Evolutionary conservation across 805 yeast species (phyloP).

Genomic region (Wickerhamiella musiphila): DNA sequence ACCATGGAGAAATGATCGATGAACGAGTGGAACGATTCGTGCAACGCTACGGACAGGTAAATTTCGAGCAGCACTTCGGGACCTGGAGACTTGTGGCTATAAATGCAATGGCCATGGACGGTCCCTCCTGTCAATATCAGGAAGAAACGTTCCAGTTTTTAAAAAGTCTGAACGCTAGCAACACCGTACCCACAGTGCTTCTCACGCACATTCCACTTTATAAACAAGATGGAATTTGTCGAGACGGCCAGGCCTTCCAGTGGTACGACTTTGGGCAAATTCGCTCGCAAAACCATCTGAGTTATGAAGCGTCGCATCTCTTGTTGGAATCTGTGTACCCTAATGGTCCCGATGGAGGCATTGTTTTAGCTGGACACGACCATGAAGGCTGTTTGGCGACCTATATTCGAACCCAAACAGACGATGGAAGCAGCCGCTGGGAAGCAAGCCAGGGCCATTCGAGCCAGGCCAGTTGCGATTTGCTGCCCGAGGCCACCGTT

Average conservation of each 20-base stretch:
- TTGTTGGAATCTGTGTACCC: slow-evolving; percentile 60
- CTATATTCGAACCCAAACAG: slow-evolving; percentile 25
- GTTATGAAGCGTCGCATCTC: slow-evolving; percentile 44
- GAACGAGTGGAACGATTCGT: slow-evolving; percentile 75
- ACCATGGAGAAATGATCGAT: slow-evolving; percentile 83
- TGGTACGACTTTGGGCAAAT: slow-evolving; percentile 29
- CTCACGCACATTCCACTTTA: slow-evolving; percentile 82
- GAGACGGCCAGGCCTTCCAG: slow-evolving; percentile 64
- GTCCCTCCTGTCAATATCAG: slow-evolving; percentile 53
- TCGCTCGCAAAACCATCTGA: slow-evolving; percentile 63
- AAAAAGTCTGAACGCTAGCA: slow-evolving; percentile 36
- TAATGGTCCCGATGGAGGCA: slow-evolving; percentile 36
- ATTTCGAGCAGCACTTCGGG: slow-evolving; percentile 47
- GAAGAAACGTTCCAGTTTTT: slow-evolving; percentile 65
- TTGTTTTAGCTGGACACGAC: slow-evolving; percentile 86
- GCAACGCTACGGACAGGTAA: slow-evolving; percentile 64
- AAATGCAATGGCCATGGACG: slow-evolving; percentile 71
- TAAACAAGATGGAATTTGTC: slow-evolving; percentile 66
- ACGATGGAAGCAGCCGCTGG: slow-evolving; percentile 11
- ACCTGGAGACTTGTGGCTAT: slow-evolving; percentile 78
- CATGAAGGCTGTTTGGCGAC: slow-evolving; percentile 80
- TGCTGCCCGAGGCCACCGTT: slow-evolving; percentile 64
- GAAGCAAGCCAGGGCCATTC: slow-evolving; percentile 8
- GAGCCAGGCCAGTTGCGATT: slow-evolving; percentile 15
- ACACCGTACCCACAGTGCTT: slow-evolving; percentile 63